These are phyloP conservation scores for Agaricus sinodeliciosus DNA, from an alignment of 768 basidiomycete species.

Conservation along the genomic window DNA sequence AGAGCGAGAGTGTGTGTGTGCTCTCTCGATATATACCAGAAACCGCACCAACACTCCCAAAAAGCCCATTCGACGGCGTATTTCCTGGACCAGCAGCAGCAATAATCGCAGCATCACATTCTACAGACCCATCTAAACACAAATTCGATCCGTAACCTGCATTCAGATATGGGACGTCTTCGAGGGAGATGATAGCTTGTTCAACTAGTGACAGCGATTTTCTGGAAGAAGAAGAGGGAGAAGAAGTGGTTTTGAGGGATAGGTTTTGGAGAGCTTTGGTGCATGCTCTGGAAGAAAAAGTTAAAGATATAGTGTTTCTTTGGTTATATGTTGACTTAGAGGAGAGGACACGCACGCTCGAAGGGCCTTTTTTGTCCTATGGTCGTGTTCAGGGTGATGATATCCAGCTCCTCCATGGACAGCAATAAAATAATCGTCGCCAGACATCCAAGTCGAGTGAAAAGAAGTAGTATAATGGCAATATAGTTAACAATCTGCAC, in stretches of 20 bases:
- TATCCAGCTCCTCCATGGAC: conserved; percentile 78
- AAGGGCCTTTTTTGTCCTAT: conserved; percentile 48
- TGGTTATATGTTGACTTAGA: too few relatives aligned
- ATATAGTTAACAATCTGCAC: too few relatives aligned
- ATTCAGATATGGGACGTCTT: conserved; percentile 63
- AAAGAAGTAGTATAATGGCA: background rate
- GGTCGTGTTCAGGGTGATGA: conserved; percentile 44
- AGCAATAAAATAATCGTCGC: conserved; percentile 34
- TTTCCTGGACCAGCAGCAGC: conserved; percentile 18
- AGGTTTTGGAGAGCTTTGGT: conserved; percentile 22
- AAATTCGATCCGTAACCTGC: conserved; percentile 82
- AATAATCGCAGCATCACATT: conserved; percentile 81
- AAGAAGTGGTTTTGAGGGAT: background rate
- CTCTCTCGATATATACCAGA: conserved; percentile 41
- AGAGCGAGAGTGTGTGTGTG: background rate
- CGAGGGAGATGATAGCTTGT: conserved; percentile 48
- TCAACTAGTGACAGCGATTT: conserved; percentile 41
- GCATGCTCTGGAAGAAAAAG: conserved; percentile 41
- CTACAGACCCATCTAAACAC: conserved; percentile 65
- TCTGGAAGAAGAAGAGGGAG: background rate
- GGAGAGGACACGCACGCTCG: conserved; percentile 34
- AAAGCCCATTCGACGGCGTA: conserved; percentile 19
- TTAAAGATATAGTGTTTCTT: too few relatives aligned
- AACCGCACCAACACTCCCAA: conserved; percentile 71
- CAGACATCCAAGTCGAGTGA: conserved; percentile 13